Base-by-base conservation (phyloP, 2,329 filamentous ascomycete genomes). In the Cercospora zeae-maydis region DNA sequence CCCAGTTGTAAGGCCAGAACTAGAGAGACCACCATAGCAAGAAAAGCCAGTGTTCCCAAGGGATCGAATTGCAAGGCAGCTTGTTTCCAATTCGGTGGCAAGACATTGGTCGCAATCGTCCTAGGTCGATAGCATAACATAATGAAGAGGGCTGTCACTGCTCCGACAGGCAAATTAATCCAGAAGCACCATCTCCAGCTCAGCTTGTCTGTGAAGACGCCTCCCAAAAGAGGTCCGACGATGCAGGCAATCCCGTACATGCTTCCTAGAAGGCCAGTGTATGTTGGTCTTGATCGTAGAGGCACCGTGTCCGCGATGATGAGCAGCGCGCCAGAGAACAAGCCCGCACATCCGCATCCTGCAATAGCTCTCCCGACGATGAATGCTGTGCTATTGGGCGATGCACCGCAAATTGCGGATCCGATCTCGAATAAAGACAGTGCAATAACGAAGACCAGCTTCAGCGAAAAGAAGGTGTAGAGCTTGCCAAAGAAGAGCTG, bases 141-240 rank as follows among this genome's bases (percentile, higher is more conserved):
- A 24, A 68, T 62, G 34, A 67, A 58, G 19, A 61, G n/a, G 1
- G 65, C 45, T 0, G 78, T 77, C 11, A 65, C 49, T 42, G 59
- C 70, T 47, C 72, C 65, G 14, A 76, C 63, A 7, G 75, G 70
- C 10, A 79, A 69, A 52, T 80, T 78, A 69, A 80, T 76, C 49
- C 49, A 61, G 53, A 56, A 62, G 33, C 71, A 60, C 86, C 86
- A 89, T 42, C 87, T 78, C 88, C 88, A 90, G 13, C 76, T 81
- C 3, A 85, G 81, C 33, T 82, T 79, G 59, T 85, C 80, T 0
- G 88, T 88, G 63, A 91, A 87, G 0, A 83, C 82, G 5, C 88
- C 88, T 14, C 88, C 88, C 4, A 90, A 78, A 1, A 88, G 77
- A 0, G 88, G 88, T 0, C 88, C 88, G n/a, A 89, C 75, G 0